Conservation (phyloP, 176 grass and related monocot genomes). For the Carex kokanica region DNA sequence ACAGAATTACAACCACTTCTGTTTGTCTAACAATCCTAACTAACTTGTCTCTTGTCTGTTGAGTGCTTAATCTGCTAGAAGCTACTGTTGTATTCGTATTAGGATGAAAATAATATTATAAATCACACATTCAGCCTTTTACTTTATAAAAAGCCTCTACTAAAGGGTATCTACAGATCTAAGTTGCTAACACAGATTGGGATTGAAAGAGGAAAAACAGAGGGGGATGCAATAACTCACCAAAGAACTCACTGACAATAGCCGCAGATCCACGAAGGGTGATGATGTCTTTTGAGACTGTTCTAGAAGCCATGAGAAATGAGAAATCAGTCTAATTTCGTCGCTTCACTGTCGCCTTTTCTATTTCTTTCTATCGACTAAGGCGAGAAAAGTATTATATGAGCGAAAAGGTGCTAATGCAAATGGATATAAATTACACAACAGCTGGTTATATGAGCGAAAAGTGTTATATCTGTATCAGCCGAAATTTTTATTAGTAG, state of each 20-base stretch:
- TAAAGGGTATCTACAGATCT: not conserved
- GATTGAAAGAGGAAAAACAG: not conserved
- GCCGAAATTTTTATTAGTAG: no score
- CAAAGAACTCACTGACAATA: constrained; percentile 99
- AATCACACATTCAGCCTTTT: not conserved
- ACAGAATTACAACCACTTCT: no score
- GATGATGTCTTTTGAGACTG: constrained; percentile 94
- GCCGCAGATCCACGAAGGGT: constrained; percentile 86
- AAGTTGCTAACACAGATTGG: not conserved
- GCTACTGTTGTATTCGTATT: no score
- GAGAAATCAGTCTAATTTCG: constrained; percentile 4
- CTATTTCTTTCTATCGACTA: not conserved
- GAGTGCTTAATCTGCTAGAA: no score
- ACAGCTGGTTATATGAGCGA: not conserved
- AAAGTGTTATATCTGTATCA: not conserved
- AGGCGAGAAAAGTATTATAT: constrained; percentile 10
- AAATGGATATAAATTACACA: constrained; percentile 20
- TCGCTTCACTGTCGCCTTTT: not conserved
- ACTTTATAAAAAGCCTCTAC: not conserved
- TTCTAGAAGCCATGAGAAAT: constrained; percentile 70
- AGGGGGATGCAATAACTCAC: constrained; percentile 23
- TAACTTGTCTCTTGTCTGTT: no score
- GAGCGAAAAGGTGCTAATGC: constrained; percentile 23
- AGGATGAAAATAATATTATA: not conserved
- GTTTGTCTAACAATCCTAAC: no score